Evolutionary conservation across 345 rosid species (phyloP), one percentile per base, ranked within the genome.

Genomic region (Citrus sinensis): DNA sequence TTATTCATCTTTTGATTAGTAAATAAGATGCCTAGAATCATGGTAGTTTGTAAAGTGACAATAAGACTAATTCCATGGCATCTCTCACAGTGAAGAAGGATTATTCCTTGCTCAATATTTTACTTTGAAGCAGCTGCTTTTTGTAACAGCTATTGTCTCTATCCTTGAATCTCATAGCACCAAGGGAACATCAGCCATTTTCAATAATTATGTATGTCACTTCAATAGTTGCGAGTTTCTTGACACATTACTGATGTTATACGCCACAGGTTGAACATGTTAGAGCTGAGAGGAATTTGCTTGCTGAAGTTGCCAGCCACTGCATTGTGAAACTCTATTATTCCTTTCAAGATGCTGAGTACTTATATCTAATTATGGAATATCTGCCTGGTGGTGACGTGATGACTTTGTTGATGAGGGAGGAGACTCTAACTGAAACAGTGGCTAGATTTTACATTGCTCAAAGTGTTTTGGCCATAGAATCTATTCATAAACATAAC

Each of bases 381-480:
- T 95, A 93, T 87, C 84, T 95, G 69, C 94, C 98, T 80, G 98
- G 98, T 81, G 98, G 98, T 71, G 98, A 95, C 80, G 84, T 95
- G 82, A 95, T 93, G 98, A 93, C 97, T 75, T 91, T 95, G 86
- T 85, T 93, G 73, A 95, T 93, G 84, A 88, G 98, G 82, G 98
- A 95, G 84, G 98, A 95, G 87, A 93, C 94, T 78, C 88, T 95
- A 86, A 95, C 98, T 42, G 98, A 95, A 82, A 89, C 87, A 3
- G 98, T 93, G 70, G 94, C 98, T 79, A 90, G 91, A 83, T 95
- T 95, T 85, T 95, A 93, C 83, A 86, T 95, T 81, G 95, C 97
- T 70, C 94, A 95, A 80, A 89, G 93, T 82, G 91, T 93, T 76
- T 85, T 95, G 82, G 97, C 98, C 54, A 93, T 95, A 79, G 98